Conservation (phyloP, 768 basidiomycete genomes). For the Rhodotorula sphaerocarpa region DNA sequence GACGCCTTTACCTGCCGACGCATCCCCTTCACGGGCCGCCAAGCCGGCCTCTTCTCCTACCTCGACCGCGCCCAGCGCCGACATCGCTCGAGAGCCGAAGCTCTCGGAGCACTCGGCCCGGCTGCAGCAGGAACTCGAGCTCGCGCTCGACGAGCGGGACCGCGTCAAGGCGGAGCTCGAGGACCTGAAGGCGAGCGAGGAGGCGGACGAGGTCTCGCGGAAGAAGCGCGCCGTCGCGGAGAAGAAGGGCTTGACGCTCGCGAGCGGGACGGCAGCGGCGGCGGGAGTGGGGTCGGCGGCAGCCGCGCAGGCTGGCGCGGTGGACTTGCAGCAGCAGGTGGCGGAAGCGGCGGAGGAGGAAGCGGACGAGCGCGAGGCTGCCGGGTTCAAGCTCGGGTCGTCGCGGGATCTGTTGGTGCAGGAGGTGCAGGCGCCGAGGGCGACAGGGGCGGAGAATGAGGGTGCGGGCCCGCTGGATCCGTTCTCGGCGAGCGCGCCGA, state of each 20-base stretch:
- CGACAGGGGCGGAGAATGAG: background rate
- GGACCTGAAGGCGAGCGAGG: constrained; percentile 13
- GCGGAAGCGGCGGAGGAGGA: background rate
- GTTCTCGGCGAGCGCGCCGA: constrained; percentile 21
- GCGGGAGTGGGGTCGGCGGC: background rate
- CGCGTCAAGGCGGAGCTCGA: constrained; percentile 14
- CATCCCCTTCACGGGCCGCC: too few species aligned
- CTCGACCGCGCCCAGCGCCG: too few species aligned
- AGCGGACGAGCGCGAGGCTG: background rate
- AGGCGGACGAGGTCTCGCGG: constrained; percentile 6
- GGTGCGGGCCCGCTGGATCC: constrained; percentile 4
- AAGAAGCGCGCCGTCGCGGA: constrained; percentile 6
- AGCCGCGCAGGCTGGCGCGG: too few species aligned
- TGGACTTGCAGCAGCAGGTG: too few species aligned
- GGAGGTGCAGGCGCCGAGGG: too few species aligned
- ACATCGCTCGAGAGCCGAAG: too few species aligned
- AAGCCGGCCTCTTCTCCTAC: too few species aligned
- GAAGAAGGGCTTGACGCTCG: background rate
- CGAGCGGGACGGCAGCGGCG: background rate
- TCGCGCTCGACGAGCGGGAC: constrained; percentile 13
- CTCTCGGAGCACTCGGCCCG: background rate
- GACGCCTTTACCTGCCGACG: too few species aligned
- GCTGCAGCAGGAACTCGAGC: constrained; percentile 18
- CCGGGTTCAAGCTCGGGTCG: constrained; percentile 12
- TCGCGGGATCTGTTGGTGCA: constrained; percentile 17